phyloP scores from a whole-genome alignment of 1,284 basidiomycete species.

The Trichosporon ovoides region DNA sequence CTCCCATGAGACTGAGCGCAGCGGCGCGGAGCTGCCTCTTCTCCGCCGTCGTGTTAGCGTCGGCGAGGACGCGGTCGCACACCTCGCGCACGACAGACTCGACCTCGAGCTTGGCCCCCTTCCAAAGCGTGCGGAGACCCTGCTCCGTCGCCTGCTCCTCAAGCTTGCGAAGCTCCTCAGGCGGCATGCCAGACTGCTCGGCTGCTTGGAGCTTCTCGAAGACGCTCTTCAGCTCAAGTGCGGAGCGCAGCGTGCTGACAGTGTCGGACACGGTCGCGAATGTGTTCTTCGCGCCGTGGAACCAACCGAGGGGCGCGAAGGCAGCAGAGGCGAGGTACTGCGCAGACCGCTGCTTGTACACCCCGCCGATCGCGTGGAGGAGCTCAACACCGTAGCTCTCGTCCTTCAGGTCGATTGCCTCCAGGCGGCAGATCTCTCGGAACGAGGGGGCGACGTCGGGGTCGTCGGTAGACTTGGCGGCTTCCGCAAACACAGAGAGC shows the following conservation, averaged over 20 bases:
- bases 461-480: slow-evolving; percentile 64
- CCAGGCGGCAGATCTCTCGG: slow-evolving; percentile 67
- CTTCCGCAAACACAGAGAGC: slow-evolving; percentile 86
- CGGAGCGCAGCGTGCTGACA: slow-evolving; percentile 61
- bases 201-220: slow-evolving; percentile 94
- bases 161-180: slow-evolving; percentile 80
- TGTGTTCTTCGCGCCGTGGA: slow-evolving; percentile 89
- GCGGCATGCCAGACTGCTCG: slow-evolving; percentile 76
- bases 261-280: slow-evolving; percentile 91
- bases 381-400: slow-evolving; percentile 94
- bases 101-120: slow-evolving; percentile 51
- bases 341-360: slow-evolving; percentile 74
- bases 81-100: slow-evolving; percentile 87
- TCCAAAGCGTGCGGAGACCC: slow-evolving; percentile 82
- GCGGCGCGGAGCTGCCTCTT: slow-evolving; percentile 71
- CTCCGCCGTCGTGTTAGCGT: slow-evolving; percentile 48
- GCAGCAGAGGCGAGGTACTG: slow-evolving; percentile 55
- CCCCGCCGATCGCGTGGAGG: slow-evolving; percentile 85
- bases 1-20: slow-evolving; percentile 76
- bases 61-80: slow-evolving; percentile 74
- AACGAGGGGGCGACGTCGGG: slow-evolving; percentile 56
- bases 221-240: slow-evolving; percentile 86
- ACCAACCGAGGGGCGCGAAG: slow-evolving; percentile 60
- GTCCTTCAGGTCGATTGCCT: slow-evolving; percentile 76
- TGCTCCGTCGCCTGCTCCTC: slow-evolving; percentile 98